A percentile compares a stretch with the other conserved stretches of the same genome.
Conservation (phyloP, 208 protist species). For the Willaertia magna region DNA sequence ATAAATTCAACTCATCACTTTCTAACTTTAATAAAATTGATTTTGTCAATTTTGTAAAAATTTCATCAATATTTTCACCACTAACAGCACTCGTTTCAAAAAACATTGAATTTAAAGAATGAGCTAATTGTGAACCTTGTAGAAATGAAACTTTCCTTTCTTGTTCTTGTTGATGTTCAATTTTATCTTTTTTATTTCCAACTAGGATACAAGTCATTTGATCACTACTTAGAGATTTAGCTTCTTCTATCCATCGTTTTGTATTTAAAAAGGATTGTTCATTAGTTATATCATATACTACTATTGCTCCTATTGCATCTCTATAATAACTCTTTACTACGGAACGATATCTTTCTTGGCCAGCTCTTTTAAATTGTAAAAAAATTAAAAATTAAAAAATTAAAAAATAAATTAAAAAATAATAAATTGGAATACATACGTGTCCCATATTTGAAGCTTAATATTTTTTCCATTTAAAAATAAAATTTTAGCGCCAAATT, state of each 20-base stretch:
- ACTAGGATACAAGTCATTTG: neutral
- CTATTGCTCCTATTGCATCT: constrained; percentile 36
- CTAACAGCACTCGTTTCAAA: neutral
- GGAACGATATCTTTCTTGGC: constrained; percentile 49
- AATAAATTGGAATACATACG: constrained; percentile 29
- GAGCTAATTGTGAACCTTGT: neutral
- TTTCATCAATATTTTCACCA: neutral
- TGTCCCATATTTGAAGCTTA: constrained; percentile 94
- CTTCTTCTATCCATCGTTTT: constrained; percentile 38
- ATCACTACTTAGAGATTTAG: neutral
- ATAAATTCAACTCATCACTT: neutral
- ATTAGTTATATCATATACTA: constrained; percentile 41
- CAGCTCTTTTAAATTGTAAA: constrained; percentile 16
- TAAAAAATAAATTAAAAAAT: too few species aligned
- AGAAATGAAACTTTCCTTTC: neutral
- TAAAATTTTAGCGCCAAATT: constrained; percentile 89
- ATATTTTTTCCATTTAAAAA: constrained; percentile 70
- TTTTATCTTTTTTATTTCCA: constrained; percentile 5
- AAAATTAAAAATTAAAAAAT: constrained; percentile 23
- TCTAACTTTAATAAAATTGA: neutral
- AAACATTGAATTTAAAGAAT: neutral
- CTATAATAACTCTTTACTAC: constrained; percentile 47
- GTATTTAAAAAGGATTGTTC: constrained; percentile 21
- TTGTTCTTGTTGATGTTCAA: neutral
- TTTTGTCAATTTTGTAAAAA: neutral